These are phyloP conservation scores for Physcomitrellopsis africana DNA, from an alignment of 225 moss, liverwort and hornwort genomes.

Conservation along the genomic window DNA sequence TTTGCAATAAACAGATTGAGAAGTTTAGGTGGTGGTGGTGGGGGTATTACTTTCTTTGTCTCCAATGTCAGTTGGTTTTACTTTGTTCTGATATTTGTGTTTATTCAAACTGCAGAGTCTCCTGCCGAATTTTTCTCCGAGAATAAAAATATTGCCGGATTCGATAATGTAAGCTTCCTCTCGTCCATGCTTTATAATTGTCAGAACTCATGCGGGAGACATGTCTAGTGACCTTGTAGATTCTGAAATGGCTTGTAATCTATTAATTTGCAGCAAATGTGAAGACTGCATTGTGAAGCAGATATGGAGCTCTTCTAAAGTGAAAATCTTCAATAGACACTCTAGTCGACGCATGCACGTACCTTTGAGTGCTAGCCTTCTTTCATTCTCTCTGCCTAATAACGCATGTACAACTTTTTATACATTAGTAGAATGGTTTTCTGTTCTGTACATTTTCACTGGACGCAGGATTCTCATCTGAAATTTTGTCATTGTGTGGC, in stretches of 20 bases:
- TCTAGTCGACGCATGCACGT: neutral
- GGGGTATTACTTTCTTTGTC: conserved; percentile 6
- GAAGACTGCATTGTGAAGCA: neutral
- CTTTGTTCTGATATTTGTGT: conserved; percentile 20
- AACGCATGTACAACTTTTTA: neutral
- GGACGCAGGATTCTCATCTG: conserved; percentile 14
- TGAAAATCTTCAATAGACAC: conserved; percentile 6
- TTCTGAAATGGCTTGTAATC: conserved; percentile 15
- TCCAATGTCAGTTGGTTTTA: neutral
- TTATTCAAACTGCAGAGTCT: conserved; percentile 73
- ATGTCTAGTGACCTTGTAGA: conserved; percentile 6
- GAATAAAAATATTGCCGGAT: conserved; percentile 97
- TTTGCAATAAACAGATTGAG: neutral
- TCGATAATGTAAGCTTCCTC: conserved; percentile 75
- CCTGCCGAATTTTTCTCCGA: conserved; percentile 97
- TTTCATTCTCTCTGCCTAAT: conserved; percentile 5
- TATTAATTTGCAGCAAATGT: conserved; percentile 5
- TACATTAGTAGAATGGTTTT: neutral
- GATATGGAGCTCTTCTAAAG: conserved; percentile 12
- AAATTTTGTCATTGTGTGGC: conserved; percentile 33
- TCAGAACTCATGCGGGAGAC: neutral
- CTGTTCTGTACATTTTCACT: neutral
- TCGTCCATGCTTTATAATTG: neutral
- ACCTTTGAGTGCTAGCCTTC: conserved; percentile 1
- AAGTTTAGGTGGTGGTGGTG: conserved; percentile 3